These are phyloP conservation scores for Trematosphaeria pertusa DNA, from an alignment of 2,329 filamentous ascomycete genomes.

Conservation along the genomic window DNA sequence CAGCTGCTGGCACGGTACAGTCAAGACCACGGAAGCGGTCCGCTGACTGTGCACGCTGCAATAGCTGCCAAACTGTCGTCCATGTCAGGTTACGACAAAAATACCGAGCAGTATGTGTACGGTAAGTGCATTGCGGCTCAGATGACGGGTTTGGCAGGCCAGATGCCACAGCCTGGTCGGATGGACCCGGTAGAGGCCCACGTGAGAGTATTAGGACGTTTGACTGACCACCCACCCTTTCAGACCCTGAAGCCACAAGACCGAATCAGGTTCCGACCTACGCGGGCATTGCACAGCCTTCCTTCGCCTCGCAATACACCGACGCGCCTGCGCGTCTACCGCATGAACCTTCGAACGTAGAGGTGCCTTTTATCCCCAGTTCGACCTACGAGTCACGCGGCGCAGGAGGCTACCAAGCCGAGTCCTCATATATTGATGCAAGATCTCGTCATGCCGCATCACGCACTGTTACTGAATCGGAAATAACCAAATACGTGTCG, in stretches of 20 bases:
- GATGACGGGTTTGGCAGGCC: slow-evolving; percentile 43
- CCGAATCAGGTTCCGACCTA: slow-evolving; percentile 64
- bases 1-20: slow-evolving; percentile 38
- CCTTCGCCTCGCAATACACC: slow-evolving; percentile 57
- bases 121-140: slow-evolving; percentile 68
- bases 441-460: slow-evolving; percentile 60
- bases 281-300: slow-evolving; percentile 57
- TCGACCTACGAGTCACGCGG: slow-evolving; percentile 58
- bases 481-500: slow-evolving; percentile 68
- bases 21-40: slow-evolving; percentile 53
- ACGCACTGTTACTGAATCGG: slow-evolving; percentile 57
- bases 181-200: slow-evolving; percentile 44
- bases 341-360: slow-evolving; percentile 55
- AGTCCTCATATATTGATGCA: slow-evolving; percentile 64
- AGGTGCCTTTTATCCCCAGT: slow-evolving; percentile 55
- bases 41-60: slow-evolving; percentile 54
- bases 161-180: slow-evolving; percentile 46
- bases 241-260: slow-evolving; percentile 67
- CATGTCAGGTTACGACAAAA: slow-evolving; percentile 84
- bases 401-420: slow-evolving; percentile 49
- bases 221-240: slow-evolving; percentile 54
- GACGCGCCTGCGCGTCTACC: slow-evolving; percentile 57
- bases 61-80: slow-evolving; percentile 62
- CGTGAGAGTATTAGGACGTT: slow-evolving; percentile 44
- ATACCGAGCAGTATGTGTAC: slow-evolving; percentile 77